Evolutionary conservation across 2,329 filamentous ascomycete genomes (phyloP).

Genomic region (Clonostachys chloroleuca): DNA sequence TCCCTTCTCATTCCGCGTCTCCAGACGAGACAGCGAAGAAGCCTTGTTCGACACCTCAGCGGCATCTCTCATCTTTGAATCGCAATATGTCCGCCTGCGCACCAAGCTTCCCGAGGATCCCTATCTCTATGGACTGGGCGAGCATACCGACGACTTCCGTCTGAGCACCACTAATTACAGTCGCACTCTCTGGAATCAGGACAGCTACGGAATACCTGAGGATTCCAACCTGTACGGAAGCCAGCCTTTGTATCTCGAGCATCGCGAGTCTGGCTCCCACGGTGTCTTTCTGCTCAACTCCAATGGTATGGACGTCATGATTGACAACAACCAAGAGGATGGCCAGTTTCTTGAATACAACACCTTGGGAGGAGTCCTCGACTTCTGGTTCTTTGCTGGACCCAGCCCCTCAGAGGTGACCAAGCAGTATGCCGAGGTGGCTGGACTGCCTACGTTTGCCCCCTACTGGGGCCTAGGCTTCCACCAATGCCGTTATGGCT

Average conservation of each 20-base stretch:
- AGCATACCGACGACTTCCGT: slow-evolving; percentile 68
- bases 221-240: slow-evolving; percentile 69
- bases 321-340: slow-evolving; percentile 54
- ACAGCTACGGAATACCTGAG: slow-evolving; percentile 57
- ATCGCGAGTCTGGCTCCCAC: slow-evolving; percentile 45
- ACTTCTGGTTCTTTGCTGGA: slow-evolving; percentile 76
- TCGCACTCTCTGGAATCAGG: slow-evolving; percentile 67
- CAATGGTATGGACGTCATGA: slow-evolving; percentile 69
- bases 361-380: slow-evolving; percentile 70
- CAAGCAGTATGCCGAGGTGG: slow-evolving; percentile 62
- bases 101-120: slow-evolving; percentile 66
- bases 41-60: slow-evolving; percentile 68
- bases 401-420: slow-evolving; percentile 65
- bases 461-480: slow-evolving; percentile 79
- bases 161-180: slow-evolving; percentile 58
- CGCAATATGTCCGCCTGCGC: slow-evolving; percentile 70
- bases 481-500: slow-evolving; percentile 83
- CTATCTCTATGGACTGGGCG: slow-evolving; percentile 74
- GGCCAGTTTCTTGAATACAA: slow-evolving; percentile 78
- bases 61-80: slow-evolving; percentile 67
- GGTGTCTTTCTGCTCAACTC: slow-evolving; percentile 75
- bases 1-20: slow-evolving; percentile 66
- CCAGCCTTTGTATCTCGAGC: slow-evolving; percentile 74
- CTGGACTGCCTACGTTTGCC: slow-evolving; percentile 72
- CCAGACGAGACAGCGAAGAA: slow-evolving; percentile 28